These are phyloP conservation scores for Colletotrichum cereale DNA, from an alignment of 2,329 filamentous ascomycete species.

Conservation along the genomic window DNA sequence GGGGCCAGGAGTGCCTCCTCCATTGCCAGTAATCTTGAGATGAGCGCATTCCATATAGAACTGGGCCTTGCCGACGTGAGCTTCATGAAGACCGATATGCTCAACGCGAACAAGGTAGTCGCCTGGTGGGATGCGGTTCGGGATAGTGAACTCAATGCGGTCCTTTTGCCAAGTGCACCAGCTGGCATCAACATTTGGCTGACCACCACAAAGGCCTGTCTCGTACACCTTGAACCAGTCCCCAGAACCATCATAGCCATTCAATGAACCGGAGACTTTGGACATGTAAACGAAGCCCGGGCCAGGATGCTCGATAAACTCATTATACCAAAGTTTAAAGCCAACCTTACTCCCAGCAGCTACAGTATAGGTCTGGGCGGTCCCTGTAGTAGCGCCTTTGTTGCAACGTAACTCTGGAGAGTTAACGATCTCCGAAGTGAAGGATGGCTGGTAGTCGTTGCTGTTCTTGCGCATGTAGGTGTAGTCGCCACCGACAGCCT, in stretches of 20 bases:
- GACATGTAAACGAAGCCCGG: conserved; percentile 33
- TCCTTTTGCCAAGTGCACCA: conserved; percentile 40
- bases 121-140: conserved; percentile 50
- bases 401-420: conserved; percentile 28
- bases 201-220: conserved; percentile 13
- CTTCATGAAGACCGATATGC: conserved; percentile 60
- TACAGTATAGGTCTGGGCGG: conserved; percentile 6
- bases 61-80: conserved; percentile 43
- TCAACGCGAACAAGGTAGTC: conserved; percentile 57
- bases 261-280: conserved; percentile 24
- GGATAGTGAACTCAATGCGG: conserved; percentile 48
- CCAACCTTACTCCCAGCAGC: conserved; percentile 23
- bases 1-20: conserved; percentile 51
- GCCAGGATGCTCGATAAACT: conserved; percentile 30
- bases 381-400: conserved; percentile 4
- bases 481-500: conserved; percentile 36
- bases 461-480: conserved; percentile 36
- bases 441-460: conserved; percentile 24
- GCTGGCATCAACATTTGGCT: conserved; percentile 7
- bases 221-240: conserved; percentile 46
- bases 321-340: conserved; percentile 24
- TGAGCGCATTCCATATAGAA: conserved; percentile 59
- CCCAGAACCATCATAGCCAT: conserved; percentile 38
- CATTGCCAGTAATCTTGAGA: conserved; percentile 54
- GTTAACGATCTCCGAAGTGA: not conserved